phyloP scores from a whole-genome alignment of 805 yeast species.

The Spathaspora boniae region DNA sequence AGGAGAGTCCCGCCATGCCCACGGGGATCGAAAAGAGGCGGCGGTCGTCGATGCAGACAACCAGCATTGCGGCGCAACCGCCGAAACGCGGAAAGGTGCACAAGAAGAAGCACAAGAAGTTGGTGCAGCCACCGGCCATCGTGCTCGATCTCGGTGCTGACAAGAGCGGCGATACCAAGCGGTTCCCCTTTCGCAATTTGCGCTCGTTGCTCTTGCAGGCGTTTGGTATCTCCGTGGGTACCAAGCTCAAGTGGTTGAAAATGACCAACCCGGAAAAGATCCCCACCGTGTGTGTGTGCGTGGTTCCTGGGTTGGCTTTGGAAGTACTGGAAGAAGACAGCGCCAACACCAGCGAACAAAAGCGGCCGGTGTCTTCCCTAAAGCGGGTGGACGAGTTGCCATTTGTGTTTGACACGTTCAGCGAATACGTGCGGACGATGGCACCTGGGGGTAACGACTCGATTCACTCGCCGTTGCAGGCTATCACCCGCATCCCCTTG shows the following conservation, averaged over 20 bases:
- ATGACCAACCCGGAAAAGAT: constrained; percentile 47
- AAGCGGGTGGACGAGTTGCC: constrained; percentile 19
- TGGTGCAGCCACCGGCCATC: constrained; percentile 20
- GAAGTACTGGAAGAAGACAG: constrained; percentile 21
- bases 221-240: constrained; percentile 9
- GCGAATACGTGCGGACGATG: constrained; percentile 43
- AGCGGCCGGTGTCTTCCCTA: constrained; percentile 4
- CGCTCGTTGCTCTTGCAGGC: constrained; percentile 17
- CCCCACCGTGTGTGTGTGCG: constrained; percentile 52
- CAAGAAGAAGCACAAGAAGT: constrained; percentile 31
- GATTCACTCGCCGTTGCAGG: constrained; percentile 49
- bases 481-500: constrained; percentile 55
- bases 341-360: constrained; percentile 8
- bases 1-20: constrained; percentile 8
- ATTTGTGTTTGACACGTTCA: constrained; percentile 39
- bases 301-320: constrained; percentile 62
- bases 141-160: constrained; percentile 9
- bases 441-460: constrained; percentile 67
- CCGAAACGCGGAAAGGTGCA: constrained; percentile 20
- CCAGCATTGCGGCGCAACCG: constrained; percentile 9
- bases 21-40: constrained; percentile 26
- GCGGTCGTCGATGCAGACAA: constrained; percentile 34
- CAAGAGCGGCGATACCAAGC: constrained; percentile 4
- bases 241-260: constrained; percentile 41
- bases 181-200: constrained; percentile 16